phyloP scores from a whole-genome alignment of 129 eudicot species.

The Flaveria trinervia region DNA sequence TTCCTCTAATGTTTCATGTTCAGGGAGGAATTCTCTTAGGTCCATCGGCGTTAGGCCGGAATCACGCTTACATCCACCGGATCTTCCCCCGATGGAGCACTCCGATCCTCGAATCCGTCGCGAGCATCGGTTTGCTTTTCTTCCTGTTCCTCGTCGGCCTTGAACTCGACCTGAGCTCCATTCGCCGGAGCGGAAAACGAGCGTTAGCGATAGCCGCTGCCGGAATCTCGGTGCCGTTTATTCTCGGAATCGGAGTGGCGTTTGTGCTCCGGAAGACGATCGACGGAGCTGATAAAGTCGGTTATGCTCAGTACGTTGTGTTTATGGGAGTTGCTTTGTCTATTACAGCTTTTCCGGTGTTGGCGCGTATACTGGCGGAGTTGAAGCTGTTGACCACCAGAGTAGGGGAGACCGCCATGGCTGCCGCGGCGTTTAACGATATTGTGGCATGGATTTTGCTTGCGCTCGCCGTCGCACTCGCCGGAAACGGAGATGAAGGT shows the following conservation, averaged over 20 bases:
- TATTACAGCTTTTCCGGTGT: conserved; percentile 89
- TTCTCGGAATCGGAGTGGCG: conserved; percentile 66
- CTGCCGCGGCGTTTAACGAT: conserved; percentile 90
- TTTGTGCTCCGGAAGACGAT: conserved; percentile 51
- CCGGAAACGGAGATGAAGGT: conserved; percentile 37
- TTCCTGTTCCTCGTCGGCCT: conserved; percentile 82
- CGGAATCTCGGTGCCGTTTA: conserved; percentile 74
- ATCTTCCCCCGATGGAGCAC: conserved; percentile 81
- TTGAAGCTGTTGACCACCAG: conserved; percentile 74
- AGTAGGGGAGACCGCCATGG: conserved; percentile 90
- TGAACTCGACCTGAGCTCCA: conserved; percentile 70
- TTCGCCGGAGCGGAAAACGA: conserved; percentile 63
- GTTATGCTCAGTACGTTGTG: conserved; percentile 52
- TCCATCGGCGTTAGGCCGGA: conserved; percentile 82
- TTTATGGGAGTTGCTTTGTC: conserved; percentile 93
- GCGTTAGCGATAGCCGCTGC: conserved; percentile 74
- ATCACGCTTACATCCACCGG: conserved; percentile 57
- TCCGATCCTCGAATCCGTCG: conserved; percentile 79
- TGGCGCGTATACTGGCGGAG: conserved; percentile 87
- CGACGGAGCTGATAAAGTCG: conserved; percentile 64
- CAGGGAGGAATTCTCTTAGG: conserved; percentile 88
- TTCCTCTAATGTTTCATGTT: not conserved
- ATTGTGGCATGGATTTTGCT: conserved; percentile 87
- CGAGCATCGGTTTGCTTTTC: conserved; percentile 80
- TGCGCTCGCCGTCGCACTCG: conserved; percentile 78